Evolutionary conservation across 2,329 filamentous ascomycete species (phyloP).

Genomic region (Colletotrichum siamense): DNA sequence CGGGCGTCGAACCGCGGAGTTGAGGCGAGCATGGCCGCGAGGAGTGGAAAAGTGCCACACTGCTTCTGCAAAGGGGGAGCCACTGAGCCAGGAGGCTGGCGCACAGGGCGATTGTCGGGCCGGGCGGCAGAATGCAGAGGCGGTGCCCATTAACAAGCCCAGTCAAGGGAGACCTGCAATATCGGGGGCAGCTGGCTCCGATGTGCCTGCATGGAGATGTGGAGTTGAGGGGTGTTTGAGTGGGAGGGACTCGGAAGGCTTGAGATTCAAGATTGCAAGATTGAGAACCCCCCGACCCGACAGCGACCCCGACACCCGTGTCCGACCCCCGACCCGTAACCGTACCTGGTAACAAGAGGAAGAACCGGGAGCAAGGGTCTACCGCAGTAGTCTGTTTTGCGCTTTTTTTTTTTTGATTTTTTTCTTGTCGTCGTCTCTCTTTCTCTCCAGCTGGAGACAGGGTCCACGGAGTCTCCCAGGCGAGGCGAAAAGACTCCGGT

Average conservation of each 20-base stretch:
- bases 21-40: background rate
- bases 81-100: background rate
- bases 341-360: conserved; percentile 4
- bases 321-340: background rate
- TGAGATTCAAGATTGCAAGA: background rate
- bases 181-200: conserved; percentile 15
- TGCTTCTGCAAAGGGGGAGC: conserved; percentile 1
- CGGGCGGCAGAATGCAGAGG: background rate
- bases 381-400: background rate
- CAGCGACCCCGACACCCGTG: background rate
- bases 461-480: background rate
- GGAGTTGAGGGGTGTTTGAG: conserved; percentile 2
- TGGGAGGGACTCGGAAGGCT: background rate
- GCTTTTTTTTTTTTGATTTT: background rate
- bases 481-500: background rate
- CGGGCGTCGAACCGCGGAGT: background rate
- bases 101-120: conserved; percentile 7
- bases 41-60: background rate
- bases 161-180: conserved; percentile 13
- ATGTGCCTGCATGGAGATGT: conserved; percentile 14
- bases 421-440: background rate
- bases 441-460: background rate
- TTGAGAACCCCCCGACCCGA: background rate
- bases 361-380: conserved; percentile 11
- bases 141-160: conserved; percentile 1